These are phyloP conservation scores for Excoecaria cochinchinensis DNA, from an alignment of 345 rosid genomes.

Conservation along the genomic window DNA sequence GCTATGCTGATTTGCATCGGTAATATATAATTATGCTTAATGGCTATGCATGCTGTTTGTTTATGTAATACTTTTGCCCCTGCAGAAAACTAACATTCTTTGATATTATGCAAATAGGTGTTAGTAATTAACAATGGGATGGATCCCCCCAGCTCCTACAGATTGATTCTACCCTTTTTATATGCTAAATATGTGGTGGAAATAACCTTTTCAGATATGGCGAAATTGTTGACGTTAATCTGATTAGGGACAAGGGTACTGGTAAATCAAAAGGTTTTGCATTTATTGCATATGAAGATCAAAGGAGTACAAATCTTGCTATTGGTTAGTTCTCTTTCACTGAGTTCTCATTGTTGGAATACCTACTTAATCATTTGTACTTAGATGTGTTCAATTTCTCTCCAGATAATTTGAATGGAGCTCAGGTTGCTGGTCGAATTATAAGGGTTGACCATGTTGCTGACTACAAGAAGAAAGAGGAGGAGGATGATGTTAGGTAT, in stretches of 20 bases:
- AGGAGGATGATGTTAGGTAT: too few relatives aligned
- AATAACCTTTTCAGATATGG: constrained; percentile 53
- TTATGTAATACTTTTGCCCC: neutral
- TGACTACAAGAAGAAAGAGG: constrained; percentile 72
- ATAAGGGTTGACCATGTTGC: constrained; percentile 75
- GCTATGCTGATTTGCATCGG: neutral
- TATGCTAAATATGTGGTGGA: neutral
- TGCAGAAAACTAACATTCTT: neutral
- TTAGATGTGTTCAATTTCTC: constrained; percentile 5
- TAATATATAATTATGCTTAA: neutral
- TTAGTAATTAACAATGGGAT: neutral
- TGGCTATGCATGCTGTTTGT: neutral
- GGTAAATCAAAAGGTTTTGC: constrained; percentile 94
- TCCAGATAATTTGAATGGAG: constrained; percentile 85
- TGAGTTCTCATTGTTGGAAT: neutral
- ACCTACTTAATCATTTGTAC: neutral
- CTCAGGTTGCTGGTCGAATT: constrained; percentile 64
- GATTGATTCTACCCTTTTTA: neutral
- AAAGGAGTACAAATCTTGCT: constrained; percentile 84
- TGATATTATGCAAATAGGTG: neutral
- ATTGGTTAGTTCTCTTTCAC: constrained; percentile 54
- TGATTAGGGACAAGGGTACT: constrained; percentile 84
- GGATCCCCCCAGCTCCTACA: too few relatives aligned
- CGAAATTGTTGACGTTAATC: constrained; percentile 89
- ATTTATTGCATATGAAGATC: constrained; percentile 91